Base-by-base conservation (phyloP, 345 rosid genomes). In the Bruguiera parviflora region DNA sequence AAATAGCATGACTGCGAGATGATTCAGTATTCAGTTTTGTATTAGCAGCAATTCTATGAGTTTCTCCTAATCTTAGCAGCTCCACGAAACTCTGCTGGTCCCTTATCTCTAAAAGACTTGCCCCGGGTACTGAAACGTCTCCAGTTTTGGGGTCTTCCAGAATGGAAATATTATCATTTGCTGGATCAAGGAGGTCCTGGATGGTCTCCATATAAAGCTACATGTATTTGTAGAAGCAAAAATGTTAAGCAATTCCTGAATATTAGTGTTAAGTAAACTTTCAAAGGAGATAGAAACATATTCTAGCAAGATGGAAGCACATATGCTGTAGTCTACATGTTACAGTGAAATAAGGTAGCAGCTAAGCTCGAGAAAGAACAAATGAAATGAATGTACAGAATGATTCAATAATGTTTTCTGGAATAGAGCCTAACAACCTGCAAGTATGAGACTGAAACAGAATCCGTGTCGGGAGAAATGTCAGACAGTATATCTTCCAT, bases 171-270 rank as follows among this genome's bases (percentile, higher is more conserved):
- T 68, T 77, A 68, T 77, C 73, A 59, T 77, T 77, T 60, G 63
- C 29, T 3, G 77, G 80, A 68, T 72, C 76, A 35, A 77, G 76
- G 43, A 77, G 80, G 63, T 77, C 80, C 70, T 77, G 77, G 47
- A 77, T 56, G 9, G 73, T 35, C 77, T 77, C 80, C 80, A 72
- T 77, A 25, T 77, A 77, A 68, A 77, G 80, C 80, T 77, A 69
- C 13, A 53, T 7, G 20, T 49, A 22, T 43, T 66, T 20, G 49
- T n/a, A 21, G 52, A 57, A 64, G 66, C 68, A 70, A 25, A 3
- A 58, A 61, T 24, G 53, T 35, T 28, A 70, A 25, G 61, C n/a
- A 58, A 6, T 15, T 35, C 18, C 5, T 28, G 22, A 2, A 59
- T 11, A 10, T 51, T 4, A 65, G n/a, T 64, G 21, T 2, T 2